Base-by-base conservation (phyloP, 768 basidiomycete species). In the Suillus occidentalis region DNA sequence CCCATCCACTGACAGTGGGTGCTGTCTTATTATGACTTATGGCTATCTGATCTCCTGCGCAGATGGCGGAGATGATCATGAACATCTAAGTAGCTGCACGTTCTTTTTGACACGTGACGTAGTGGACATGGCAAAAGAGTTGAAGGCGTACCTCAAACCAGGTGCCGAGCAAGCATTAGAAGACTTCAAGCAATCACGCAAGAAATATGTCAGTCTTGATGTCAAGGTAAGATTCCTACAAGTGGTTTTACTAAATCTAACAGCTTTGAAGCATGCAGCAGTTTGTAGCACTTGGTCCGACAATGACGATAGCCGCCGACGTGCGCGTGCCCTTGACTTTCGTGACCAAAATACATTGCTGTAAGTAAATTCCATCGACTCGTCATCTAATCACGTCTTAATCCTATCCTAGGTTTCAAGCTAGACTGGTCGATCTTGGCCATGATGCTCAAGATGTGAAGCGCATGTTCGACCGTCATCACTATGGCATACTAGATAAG, bases 41-140 rank as follows among this genome's bases (percentile, higher is more conserved):
- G 37, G 60, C 9, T 57, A 34, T 31, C 60, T 65, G 5, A 65
- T 22, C 14, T 18, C 20, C 36, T 31, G n/a, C 14, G 12, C 63
- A 80, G 78, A 73, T 28, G 72, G 73, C 22, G 73, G 70, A 9
- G 72, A 73, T 71, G 25, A 7, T 36, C 6, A 36, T 36, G 47
- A 71, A 3, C 72, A 73, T 63, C 69, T 28, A 28, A 28, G 28
- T 28, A 28, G 53, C 16, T 77, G 75, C 59, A 68, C 69, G 39
- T 79, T 71, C 42, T 80, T 74, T 66, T 80, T 77, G 79, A 67
- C 65, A 28, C 28, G 40, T 1, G 80, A 80, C 62, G 70, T 81
- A 25, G 49, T 65, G 9, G 45, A 67, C 3, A 75, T 78, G 63
- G 66, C 68, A 7, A 4, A 39, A 8, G 62, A 61, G 37, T 64